phyloP scores from a whole-genome alignment of 495 filamentous ascomycete species.

The Neurospora sp. region DNA sequence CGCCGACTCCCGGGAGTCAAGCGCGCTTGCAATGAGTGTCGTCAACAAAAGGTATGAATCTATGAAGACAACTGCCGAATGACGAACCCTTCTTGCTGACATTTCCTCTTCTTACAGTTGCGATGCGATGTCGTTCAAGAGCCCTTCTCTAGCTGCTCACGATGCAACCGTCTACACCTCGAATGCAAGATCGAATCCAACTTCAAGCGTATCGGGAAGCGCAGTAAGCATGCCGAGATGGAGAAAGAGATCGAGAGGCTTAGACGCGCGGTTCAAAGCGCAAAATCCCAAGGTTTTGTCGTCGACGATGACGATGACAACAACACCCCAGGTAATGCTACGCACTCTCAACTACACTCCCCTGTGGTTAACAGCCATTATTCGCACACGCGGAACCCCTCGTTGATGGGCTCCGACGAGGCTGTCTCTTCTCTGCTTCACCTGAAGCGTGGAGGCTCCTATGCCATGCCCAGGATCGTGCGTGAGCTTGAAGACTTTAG shows the following conservation, averaged over 20 bases:
- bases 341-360: slow-evolving; percentile 44
- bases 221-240: slow-evolving; percentile 86
- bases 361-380: slow-evolving; percentile 47
- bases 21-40: slow-evolving; percentile 88
- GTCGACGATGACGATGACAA: slow-evolving; percentile 40
- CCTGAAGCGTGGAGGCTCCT: slow-evolving; percentile 50
- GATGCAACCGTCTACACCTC: slow-evolving; percentile 78
- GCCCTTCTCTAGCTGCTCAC: slow-evolving; percentile 68
- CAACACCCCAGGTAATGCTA: slow-evolving; percentile 4
- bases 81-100: neutral
- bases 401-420: slow-evolving; percentile 73
- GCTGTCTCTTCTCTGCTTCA: slow-evolving; percentile 76
- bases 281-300: slow-evolving; percentile 39
- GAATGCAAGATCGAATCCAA: slow-evolving; percentile 88
- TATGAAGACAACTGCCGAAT: neutral
- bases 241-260: slow-evolving; percentile 66
- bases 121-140: slow-evolving; percentile 87
- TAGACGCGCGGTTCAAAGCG: slow-evolving; percentile 36
- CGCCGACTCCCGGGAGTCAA: slow-evolving; percentile 56
- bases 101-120: slow-evolving; percentile 38
- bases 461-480: slow-evolving; percentile 39
- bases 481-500: slow-evolving; percentile 64
- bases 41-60: slow-evolving; percentile 68
- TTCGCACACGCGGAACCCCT: slow-evolving; percentile 43
- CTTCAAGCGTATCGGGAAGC: slow-evolving; percentile 88